Evolutionary conservation across 805 yeast species (phyloP).

Genomic region (Barnettozyma sucrosica): DNA sequence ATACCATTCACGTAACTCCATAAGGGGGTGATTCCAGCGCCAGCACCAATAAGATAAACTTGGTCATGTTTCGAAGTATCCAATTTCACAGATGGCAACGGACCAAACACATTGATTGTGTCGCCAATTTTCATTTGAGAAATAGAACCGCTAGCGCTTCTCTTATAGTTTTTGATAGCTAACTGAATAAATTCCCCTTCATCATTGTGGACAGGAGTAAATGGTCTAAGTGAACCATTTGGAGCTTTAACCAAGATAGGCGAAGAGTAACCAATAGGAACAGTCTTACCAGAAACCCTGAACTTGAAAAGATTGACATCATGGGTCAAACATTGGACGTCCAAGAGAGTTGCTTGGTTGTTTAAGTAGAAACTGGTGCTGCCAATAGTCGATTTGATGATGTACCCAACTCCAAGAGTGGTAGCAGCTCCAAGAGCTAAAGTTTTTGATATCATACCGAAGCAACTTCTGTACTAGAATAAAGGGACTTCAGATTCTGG

Average conservation of each 20-base stretch:
- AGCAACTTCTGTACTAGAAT: too few species aligned
- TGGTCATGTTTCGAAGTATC: neutral
- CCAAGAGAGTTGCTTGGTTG: neutral
- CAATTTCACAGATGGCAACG: neutral
- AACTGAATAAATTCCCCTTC: neutral
- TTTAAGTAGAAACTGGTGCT: neutral
- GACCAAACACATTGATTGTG: slow-evolving; percentile 1
- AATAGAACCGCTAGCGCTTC: neutral
- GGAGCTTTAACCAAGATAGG: neutral
- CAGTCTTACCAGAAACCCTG: neutral
- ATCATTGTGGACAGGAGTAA: neutral
- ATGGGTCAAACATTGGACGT: neutral
- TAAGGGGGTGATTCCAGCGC: slow-evolving; percentile 2
- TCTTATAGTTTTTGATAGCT: slow-evolving; percentile 1
- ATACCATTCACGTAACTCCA: neutral
- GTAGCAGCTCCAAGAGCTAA: neutral
- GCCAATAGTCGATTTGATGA: neutral
- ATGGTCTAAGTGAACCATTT: neutral
- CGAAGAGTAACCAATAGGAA: neutral
- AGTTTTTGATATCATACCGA: neutral
- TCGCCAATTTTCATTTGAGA: neutral
- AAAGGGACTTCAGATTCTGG: too few species aligned
- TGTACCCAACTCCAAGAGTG: neutral
- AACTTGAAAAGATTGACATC: neutral
- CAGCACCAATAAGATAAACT: slow-evolving; percentile 2